phyloP scores from a whole-genome alignment of 1,284 basidiomycete species.

The Ganoderma multipileum region DNA sequence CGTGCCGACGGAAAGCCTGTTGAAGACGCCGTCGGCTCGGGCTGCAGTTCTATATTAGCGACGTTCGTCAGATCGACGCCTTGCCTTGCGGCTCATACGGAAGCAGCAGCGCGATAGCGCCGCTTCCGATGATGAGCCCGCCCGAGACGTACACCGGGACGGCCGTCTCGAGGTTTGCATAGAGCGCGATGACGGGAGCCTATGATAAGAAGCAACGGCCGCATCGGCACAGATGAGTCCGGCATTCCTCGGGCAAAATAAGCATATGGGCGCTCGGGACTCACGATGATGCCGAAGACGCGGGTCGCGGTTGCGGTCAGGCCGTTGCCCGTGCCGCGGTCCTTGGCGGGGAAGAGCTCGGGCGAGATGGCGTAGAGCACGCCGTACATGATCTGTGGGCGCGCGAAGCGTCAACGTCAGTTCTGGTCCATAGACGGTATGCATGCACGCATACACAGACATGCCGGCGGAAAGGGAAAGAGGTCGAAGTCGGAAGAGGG shows the following conservation, averaged over 20 bases:
- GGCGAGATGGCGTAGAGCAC: conserved; percentile 76
- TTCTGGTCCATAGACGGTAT: neutral
- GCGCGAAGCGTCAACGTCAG: neutral
- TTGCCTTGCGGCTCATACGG: conserved; percentile 80
- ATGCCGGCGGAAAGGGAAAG: conserved; percentile 18
- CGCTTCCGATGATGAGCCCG: conserved; percentile 71
- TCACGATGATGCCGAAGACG: conserved; percentile 68
- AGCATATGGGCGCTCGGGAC: conserved; percentile 30
- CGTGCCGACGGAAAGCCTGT: neutral
- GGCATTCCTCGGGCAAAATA: conserved; percentile 23
- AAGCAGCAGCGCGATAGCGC: conserved; percentile 70
- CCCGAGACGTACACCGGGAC: conserved; percentile 83
- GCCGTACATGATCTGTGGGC: conserved; percentile 71
- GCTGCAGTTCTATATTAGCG: neutral
- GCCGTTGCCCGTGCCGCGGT: conserved; percentile 70
- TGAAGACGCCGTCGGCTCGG: neutral
- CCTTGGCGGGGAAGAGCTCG: conserved; percentile 78
- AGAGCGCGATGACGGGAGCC: conserved; percentile 79
- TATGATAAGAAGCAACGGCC: conserved; percentile 33
- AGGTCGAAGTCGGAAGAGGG: neutral
- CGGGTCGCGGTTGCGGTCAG: conserved; percentile 63
- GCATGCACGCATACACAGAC: neutral
- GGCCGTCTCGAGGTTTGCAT: conserved; percentile 67
- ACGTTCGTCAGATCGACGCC: conserved; percentile 49
- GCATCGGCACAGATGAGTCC: conserved; percentile 2